Evolutionary conservation across 179 eudicot genomes (phyloP).

Genomic region (Silene vulgaris): DNA sequence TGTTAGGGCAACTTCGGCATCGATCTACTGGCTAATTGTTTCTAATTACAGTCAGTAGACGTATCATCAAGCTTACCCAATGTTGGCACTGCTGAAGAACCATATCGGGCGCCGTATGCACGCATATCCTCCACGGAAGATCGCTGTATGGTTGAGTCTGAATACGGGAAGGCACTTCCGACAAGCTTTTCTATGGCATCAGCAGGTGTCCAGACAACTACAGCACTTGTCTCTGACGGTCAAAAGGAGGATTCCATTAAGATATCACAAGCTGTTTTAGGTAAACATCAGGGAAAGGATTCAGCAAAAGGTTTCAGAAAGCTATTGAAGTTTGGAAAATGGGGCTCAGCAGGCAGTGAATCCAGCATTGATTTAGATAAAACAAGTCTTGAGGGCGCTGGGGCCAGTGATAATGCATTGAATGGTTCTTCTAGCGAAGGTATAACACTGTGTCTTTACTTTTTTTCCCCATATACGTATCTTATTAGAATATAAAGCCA

Average conservation of each 20-base stretch:
- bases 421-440: slow-evolving; percentile 64
- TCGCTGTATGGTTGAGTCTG: slow-evolving; percentile 52
- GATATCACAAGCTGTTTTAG: slow-evolving; percentile 38
- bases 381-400: slow-evolving; percentile 36
- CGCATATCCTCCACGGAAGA: slow-evolving; percentile 74
- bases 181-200: slow-evolving; percentile 31
- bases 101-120: slow-evolving; percentile 72
- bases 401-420: slow-evolving; percentile 28
- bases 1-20: too few relatives aligned
- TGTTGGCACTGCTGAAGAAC: slow-evolving; percentile 30
- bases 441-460: slow-evolving; percentile 19
- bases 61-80: slow-evolving; percentile 28
- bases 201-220: slow-evolving; percentile 15
- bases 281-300: slow-evolving; percentile 52
- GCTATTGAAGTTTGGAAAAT: slow-evolving; percentile 67
- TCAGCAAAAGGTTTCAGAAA: slow-evolving; percentile 74
- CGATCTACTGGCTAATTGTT: neutral
- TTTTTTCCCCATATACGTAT: neutral
- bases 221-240: slow-evolving; percentile 32
- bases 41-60: slow-evolving; percentile 26
- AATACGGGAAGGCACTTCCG: slow-evolving; percentile 54
- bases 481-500: too few relatives aligned
- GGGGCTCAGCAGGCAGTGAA: slow-evolving; percentile 49
- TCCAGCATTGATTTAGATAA: slow-evolving; percentile 45
- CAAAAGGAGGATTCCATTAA: slow-evolving; percentile 36